Evolutionary conservation across 1,139 yeast species (phyloP), one percentile per base, ranked within the genome.

Genomic region (Saccharomyces pastorianus): DNA sequence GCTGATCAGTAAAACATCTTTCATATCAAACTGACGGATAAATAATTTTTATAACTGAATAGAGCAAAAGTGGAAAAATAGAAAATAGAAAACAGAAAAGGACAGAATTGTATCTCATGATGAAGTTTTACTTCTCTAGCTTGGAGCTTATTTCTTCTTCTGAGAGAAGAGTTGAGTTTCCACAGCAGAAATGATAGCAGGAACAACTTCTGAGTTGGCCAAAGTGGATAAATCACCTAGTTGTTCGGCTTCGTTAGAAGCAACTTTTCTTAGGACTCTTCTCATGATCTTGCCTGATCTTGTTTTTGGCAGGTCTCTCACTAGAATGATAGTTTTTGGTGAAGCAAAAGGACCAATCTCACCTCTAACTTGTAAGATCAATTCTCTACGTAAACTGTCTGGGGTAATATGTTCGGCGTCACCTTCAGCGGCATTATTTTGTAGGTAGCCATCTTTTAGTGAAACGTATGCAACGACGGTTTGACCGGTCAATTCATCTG

Each of bases 221-320:
- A 93, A 80, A 51, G 99, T 93, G 58, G 95, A 79, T 69, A 88
- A 80, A 72, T 93, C 99, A 64, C 99, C 99, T 65, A 93, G 79
- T 72, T 88, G 90, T 65, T 89, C 96, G 60, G 88, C 93, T 76
- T 93, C 98, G 64, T 87, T 82, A 53, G 93, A 81, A 49, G 93
- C 84, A 59, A 93, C 78, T 79, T 93, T 93, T 78, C 99, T 85
- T 75, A 93, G 81, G 65, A 93, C 88, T 78, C 99, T 88, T 80
- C 99, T 87, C 96, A 93, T 91, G 71, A 93, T 91, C 81, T 93
- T 93, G 67, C 99, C 99, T 31, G 96, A 89, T 77, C 99, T 83
- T 38, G 99, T 93, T 82, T 90, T 91, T 73, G 99, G 99, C 73
- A 93, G 82, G 70, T 93, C 99, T 56, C 80, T 81, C 55, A 93